Percentiles rank a stretch among this genome's conserved stretches.
Conservation (phyloP, 805 yeast genomes). For the Wickerhamomyces queroliae region DNA sequence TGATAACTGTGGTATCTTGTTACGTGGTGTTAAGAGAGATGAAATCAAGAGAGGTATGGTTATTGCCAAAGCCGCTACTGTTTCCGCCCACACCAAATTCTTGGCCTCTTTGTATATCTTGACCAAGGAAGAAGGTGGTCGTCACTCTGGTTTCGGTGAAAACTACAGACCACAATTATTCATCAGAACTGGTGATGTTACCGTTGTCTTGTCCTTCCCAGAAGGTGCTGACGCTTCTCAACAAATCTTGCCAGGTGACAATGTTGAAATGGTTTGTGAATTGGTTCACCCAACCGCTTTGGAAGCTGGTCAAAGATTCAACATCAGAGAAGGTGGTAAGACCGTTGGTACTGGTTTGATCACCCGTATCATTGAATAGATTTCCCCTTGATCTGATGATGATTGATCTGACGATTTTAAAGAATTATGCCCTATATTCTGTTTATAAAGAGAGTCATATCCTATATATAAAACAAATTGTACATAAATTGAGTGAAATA, state of each 20-base stretch:
- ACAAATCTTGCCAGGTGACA: slow-evolving; percentile 98
- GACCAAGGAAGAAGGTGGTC: slow-evolving; percentile 98
- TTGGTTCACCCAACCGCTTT: slow-evolving; percentile 87
- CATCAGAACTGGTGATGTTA: slow-evolving; percentile 93
- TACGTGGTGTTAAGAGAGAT: slow-evolving; percentile 98
- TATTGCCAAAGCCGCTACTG: slow-evolving; percentile 85
- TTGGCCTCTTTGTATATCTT: slow-evolving; percentile 89
- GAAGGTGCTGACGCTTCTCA: slow-evolving; percentile 75
- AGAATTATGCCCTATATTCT: too few species aligned
- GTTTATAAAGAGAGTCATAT: too few species aligned
- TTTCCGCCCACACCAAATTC: slow-evolving; percentile 89
- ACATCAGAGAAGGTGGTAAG: slow-evolving; percentile 99
- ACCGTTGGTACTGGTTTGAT: slow-evolving; percentile 98
- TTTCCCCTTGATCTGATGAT: too few species aligned
- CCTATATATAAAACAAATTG: too few species aligned
- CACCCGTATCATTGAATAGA: slow-evolving; percentile 77
- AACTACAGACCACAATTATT: slow-evolving; percentile 98
- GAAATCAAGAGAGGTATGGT: slow-evolving; percentile 98
- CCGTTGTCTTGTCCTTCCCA: slow-evolving; percentile 88
- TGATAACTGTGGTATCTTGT: slow-evolving; percentile 95
- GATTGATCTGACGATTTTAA: too few species aligned
- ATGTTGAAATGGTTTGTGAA: slow-evolving; percentile 91
- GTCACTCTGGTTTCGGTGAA: slow-evolving; percentile 95
- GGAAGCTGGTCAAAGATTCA: slow-evolving; percentile 97
- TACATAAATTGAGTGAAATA: too few species aligned